Evolutionary conservation across 768 basidiomycete genomes (phyloP).

Genomic region (Boletus vinaceobasis): DNA sequence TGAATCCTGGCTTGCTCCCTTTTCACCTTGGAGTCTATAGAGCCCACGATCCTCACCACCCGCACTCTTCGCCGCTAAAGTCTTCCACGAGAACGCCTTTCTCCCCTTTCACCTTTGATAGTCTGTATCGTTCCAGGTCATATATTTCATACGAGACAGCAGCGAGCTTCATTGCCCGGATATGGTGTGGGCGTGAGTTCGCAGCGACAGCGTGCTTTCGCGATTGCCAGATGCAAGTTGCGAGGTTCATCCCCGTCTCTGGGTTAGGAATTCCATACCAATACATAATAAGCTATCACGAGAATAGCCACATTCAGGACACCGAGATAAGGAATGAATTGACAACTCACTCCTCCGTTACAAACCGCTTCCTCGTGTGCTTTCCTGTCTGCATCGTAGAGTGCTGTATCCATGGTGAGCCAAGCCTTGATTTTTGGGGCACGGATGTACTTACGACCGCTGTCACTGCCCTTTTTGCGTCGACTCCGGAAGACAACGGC

Average conservation of each 20-base stretch:
- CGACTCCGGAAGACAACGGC: conserved; percentile 86
- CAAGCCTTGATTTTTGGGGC: background rate
- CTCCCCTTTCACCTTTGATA: conserved; percentile 66
- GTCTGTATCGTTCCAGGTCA: conserved; percentile 67
- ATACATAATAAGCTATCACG: conserved; percentile 71
- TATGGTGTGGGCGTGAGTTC: conserved; percentile 75
- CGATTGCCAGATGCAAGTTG: conserved; percentile 95
- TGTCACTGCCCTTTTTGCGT: conserved; percentile 68
- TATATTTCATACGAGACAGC: conserved; percentile 76
- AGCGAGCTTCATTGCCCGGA: conserved; percentile 79
- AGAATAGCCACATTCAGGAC: conserved; percentile 2
- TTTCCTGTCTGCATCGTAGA: conserved; percentile 82
- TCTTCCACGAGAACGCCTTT: conserved; percentile 52
- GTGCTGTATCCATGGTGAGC: conserved; percentile 40
- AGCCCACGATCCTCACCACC: conserved; percentile 47
- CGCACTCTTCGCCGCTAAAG: conserved; percentile 63
- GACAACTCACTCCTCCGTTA: conserved; percentile 70
- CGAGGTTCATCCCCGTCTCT: conserved; percentile 78
- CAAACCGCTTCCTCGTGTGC: conserved; percentile 93
- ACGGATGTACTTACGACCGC: conserved; percentile 46
- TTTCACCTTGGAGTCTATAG: background rate
- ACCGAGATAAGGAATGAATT: background rate
- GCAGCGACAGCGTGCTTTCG: conserved; percentile 80
- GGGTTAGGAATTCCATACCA: conserved; percentile 89
- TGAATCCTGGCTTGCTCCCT: background rate